Base-by-base conservation (phyloP, 2,329 filamentous ascomycete genomes). In the Ophiocordyceps robertsii region DNA sequence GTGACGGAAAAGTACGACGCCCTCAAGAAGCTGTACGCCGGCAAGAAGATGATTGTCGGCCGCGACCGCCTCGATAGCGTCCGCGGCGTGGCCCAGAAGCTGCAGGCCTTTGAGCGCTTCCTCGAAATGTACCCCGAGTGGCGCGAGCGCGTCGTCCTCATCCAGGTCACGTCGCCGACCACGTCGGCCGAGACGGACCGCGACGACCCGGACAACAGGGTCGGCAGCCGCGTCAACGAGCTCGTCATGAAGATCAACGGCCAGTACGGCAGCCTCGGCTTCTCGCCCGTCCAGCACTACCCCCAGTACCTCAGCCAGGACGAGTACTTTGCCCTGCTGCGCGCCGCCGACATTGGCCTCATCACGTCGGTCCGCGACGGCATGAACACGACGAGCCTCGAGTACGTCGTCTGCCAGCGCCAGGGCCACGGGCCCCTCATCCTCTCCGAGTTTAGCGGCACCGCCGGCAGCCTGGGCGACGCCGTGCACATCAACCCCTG, bases 401-500 rank as follows among this genome's bases (percentile, higher is more conserved):
- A 96, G 63, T 96, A 95, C 58, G 80, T 96, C 44, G 75, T 95
- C 44, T 94, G 87, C 60, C 90, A 96, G 63, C 84, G 86, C 55
- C 82, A 92, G 48, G 81, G 80, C 44, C 80, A 89, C 51, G 85
- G 89, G 1, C 90, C 89, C 2, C 69, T 96, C 38, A 95, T 96
- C 50, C 75, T 96, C 21, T 96, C 92, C 13, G 90, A 96, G 61
- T 96, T 96, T 62, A 95, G 89, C 48, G 90, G 90, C 45, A 95
- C 90, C 1, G 88, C 90, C 29, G 85, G 85, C 42, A 92, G 82
- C 43, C 72, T 96, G 32, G 76, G 77, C 47, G 83, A 84, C 55
- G 90, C 90, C 29, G 88, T 95, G 47, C 87, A 94, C 62, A 95
- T 96, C 68, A 96, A 96, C 64, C 90, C 90, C 1, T 96, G 89